Evolutionary conservation across 305 asterid species (phyloP), one percentile per base, ranked within the genome.

Genomic region (Fraxinus floribunda): DNA sequence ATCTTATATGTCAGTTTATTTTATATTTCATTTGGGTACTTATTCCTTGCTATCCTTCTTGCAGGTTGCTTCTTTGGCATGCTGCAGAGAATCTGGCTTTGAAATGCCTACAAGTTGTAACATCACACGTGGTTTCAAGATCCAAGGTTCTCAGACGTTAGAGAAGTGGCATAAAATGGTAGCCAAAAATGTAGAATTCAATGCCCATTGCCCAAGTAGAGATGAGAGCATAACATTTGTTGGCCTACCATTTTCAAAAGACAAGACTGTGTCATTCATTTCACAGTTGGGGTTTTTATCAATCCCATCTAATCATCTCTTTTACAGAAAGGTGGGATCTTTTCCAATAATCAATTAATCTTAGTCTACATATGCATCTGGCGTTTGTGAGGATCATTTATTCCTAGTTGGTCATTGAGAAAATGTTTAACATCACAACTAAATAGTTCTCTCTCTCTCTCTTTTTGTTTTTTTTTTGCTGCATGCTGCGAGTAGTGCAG

Each of bases 41-140:
- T 82, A 44, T 68, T 26, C 7, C 71, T 75, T 77, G 76, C 79
- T 3, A 22, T 72, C 44, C 83, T 71, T 85, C 79, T 80, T 81
- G 84, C 89, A 91, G 94, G 84, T 85, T 84, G 86, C 89, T 76
- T 90, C 88, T 75, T 85, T 86, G 83, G 79, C 82, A 75, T 86
- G 90, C 84, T 84, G 79, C 80, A 86, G 86, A 83, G 85, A 72
- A 60, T 79, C 77, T 32, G 89, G 80, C 79, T 77, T 57, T 68
- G 84, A 41, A 78, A 82, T 84, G 80, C 80, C 90, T 38, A 49
- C 80, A 41, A 84, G 82, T 34, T 79, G 76, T 83, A 71, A 83
- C 11, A 64, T 84, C 35, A 74, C 82, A 60, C 88, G 92, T 85
- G 88, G 87, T 68, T 84, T 89, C 79, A 82, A 84, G 82, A 84